Conservation (phyloP, 2,329 filamentous ascomycete genomes). For the Fusarium musae region DNA sequence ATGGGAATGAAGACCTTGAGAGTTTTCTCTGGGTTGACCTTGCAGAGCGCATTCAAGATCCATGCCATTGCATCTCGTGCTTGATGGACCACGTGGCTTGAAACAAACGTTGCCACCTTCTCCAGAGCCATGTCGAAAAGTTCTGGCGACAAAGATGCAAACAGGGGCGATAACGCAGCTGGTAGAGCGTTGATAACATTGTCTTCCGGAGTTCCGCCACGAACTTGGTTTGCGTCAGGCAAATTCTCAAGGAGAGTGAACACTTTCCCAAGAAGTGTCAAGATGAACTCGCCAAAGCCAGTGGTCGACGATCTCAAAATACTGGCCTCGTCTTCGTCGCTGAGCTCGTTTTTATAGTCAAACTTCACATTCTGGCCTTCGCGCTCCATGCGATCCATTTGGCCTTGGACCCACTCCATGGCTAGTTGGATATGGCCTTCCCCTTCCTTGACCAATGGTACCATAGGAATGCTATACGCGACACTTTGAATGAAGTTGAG, state of each 20-base stretch:
- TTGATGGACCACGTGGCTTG: slow-evolving; percentile 95
- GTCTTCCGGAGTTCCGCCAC: slow-evolving; percentile 93
- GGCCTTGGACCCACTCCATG: slow-evolving; percentile 91
- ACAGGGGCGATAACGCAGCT: slow-evolving; percentile 88
- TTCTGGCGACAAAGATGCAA: slow-evolving; percentile 90
- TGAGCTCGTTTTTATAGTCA: slow-evolving; percentile 84
- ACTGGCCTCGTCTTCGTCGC: slow-evolving; percentile 85
- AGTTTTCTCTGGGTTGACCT: slow-evolving; percentile 93
- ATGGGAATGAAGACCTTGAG: slow-evolving; percentile 91
- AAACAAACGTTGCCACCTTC: slow-evolving; percentile 91
- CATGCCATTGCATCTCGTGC: slow-evolving; percentile 98
- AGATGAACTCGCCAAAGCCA: slow-evolving; percentile 90
- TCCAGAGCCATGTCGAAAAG: slow-evolving; percentile 92
- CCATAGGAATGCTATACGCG: slow-evolving; percentile 94
- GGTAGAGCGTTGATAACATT: slow-evolving; percentile 96
- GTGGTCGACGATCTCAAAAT: slow-evolving; percentile 95
- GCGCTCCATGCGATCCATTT: slow-evolving; percentile 92
- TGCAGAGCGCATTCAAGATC: slow-evolving; percentile 96
- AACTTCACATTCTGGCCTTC: slow-evolving; percentile 87
- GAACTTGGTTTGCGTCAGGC: slow-evolving; percentile 87
- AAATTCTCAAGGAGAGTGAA: slow-evolving; percentile 96
- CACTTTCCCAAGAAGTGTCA: slow-evolving; percentile 90
- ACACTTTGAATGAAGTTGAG: slow-evolving; percentile 95
- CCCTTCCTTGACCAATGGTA: slow-evolving; percentile 70
- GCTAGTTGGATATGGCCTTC: slow-evolving; percentile 77